Evolutionary conservation across 768 basidiomycete species (phyloP).

Genomic region (Leccinum obscurum): DNA sequence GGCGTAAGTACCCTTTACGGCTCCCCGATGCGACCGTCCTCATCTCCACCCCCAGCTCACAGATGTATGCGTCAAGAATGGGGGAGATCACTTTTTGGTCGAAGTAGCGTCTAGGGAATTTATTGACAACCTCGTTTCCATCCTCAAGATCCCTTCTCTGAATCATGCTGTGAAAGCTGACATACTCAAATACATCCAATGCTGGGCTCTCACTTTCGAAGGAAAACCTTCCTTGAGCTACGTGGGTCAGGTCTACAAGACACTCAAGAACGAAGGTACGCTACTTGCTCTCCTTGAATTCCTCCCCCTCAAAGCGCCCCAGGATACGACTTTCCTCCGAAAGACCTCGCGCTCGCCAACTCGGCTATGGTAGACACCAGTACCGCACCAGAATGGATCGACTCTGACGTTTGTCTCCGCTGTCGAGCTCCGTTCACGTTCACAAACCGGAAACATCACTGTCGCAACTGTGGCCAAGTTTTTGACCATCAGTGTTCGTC

Average conservation of each 20-base stretch:
- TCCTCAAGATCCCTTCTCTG: slow-evolving; percentile 73
- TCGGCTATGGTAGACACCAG: slow-evolving; percentile 89
- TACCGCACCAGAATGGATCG: slow-evolving; percentile 95
- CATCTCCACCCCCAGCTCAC: slow-evolving; percentile 54
- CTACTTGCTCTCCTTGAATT: not conserved
- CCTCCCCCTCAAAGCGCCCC: slow-evolving; percentile 4
- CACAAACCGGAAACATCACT: slow-evolving; percentile 98
- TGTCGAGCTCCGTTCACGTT: slow-evolving; percentile 91
- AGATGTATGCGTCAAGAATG: slow-evolving; percentile 95
- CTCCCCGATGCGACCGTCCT: not conserved
- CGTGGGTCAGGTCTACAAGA: slow-evolving; percentile 78
- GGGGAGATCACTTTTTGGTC: slow-evolving; percentile 84
- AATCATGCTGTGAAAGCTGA: slow-evolving; percentile 83
- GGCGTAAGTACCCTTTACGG: slow-evolving; percentile 52
- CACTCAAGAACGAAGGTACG: slow-evolving; percentile 72
- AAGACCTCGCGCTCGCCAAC: slow-evolving; percentile 64
- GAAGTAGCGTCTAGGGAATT: slow-evolving; percentile 90
- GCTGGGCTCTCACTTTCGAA: slow-evolving; percentile 91
- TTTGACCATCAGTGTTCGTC: slow-evolving; percentile 94
- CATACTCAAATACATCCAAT: slow-evolving; percentile 81
- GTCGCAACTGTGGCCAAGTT: slow-evolving; percentile 95
- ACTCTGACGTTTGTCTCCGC: slow-evolving; percentile 91
- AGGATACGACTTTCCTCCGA: slow-evolving; percentile 87
- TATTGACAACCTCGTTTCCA: slow-evolving; percentile 89
- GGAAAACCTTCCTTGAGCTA: slow-evolving; percentile 74